phyloP scores from a whole-genome alignment of 2,329 filamentous ascomycete species.

The Karstenula rhodostoma region DNA sequence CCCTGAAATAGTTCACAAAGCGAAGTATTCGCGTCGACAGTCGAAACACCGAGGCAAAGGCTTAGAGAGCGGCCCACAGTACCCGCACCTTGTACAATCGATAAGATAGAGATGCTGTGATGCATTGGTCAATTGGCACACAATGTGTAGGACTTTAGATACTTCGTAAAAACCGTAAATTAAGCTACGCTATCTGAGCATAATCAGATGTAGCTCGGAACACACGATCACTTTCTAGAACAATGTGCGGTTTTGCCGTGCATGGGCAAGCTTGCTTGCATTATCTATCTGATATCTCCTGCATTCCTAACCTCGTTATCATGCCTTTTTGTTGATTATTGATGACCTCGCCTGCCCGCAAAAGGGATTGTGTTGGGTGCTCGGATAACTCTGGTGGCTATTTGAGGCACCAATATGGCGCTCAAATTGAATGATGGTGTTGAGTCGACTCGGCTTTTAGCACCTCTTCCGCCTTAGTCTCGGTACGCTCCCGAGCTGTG shows the following conservation, averaged over 20 bases:
- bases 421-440: not conserved
- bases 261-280: not conserved
- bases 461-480: not conserved
- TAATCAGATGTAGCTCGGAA: not conserved
- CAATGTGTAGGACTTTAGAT: too few species aligned
- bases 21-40: not conserved
- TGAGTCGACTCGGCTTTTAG: not conserved
- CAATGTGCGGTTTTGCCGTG: not conserved
- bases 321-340: not conserved
- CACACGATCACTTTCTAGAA: not conserved
- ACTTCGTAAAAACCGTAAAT: not conserved
- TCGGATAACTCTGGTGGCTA: not conserved
- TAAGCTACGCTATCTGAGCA: not conserved
- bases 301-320: slow-evolving; percentile 4
- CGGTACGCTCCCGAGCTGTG: not conserved
- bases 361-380: too few species aligned
- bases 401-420: not conserved
- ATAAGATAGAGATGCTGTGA: not conserved
- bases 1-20: not conserved
- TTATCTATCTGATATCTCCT: not conserved
- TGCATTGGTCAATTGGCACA: not conserved
- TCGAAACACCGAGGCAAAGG: not conserved
- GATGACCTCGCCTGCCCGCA: not conserved
- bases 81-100: not conserved
- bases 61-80: not conserved